Conservation (phyloP, 768 basidiomycete species). For the Glaciozyma martinii region DNA sequence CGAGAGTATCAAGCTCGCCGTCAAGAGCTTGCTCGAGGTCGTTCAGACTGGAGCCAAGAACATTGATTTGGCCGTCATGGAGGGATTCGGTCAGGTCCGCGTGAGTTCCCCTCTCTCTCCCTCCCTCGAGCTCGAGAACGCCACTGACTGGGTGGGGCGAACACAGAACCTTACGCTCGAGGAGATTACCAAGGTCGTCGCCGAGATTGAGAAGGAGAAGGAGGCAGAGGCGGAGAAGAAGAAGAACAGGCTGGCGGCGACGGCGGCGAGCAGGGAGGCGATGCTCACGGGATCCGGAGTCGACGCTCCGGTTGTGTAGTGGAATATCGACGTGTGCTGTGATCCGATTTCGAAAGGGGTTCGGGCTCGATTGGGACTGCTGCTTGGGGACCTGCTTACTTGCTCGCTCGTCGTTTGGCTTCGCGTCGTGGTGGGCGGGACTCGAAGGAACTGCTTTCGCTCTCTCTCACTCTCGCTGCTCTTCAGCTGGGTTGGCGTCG, state of each 20-base stretch:
- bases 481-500: too few species aligned
- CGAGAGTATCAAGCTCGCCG: conserved; percentile 85
- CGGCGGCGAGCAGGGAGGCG: conserved; percentile 80
- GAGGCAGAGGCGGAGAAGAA: conserved; percentile 95
- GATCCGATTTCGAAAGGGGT: too few species aligned
- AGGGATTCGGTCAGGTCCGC: conserved; percentile 65
- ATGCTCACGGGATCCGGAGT: conserved; percentile 45
- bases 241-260: conserved; percentile 77
- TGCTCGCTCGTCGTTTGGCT: too few species aligned
- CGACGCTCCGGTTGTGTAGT: neutral
- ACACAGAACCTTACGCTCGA: conserved; percentile 68
- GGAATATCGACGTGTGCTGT: neutral
- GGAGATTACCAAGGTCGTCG: conserved; percentile 85
- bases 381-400: too few species aligned
- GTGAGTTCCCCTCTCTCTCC: neutral
- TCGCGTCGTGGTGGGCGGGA: too few species aligned
- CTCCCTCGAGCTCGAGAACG: neutral
- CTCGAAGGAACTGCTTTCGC: too few species aligned
- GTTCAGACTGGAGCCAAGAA: conserved; percentile 99
- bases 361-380: too few species aligned
- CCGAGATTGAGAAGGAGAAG: conserved; percentile 92
- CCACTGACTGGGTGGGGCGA: neutral
- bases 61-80: conserved; percentile 97
- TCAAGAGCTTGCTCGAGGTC: conserved; percentile 91
- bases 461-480: too few species aligned